Conservation (phyloP, 192 early-diverging fungal species). For the Mortierella antarctica region DNA sequence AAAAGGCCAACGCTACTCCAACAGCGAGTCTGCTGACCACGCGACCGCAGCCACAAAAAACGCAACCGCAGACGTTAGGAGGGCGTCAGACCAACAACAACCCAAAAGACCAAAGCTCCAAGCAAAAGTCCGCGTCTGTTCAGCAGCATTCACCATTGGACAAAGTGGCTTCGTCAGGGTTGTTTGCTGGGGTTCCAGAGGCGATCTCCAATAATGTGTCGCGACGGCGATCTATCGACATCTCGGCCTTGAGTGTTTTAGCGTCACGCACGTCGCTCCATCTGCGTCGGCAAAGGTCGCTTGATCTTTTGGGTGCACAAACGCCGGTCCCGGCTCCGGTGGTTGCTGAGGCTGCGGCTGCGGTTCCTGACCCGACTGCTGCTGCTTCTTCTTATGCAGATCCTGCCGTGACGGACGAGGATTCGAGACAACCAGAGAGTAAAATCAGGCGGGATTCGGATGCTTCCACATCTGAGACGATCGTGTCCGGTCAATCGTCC, state of each 20-base stretch:
- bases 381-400: no score
- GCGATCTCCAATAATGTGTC: not conserved
- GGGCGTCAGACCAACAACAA: no score
- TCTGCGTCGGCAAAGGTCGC: constrained; percentile 4
- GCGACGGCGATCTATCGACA: constrained; percentile 11
- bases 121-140: not conserved
- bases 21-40: no score
- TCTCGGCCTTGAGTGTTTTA: not conserved
- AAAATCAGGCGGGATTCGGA: constrained; percentile 34
- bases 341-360: no score
- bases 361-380: no score
- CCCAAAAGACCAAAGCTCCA: no score
- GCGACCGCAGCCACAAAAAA: no score
- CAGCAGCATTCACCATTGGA: not conserved
- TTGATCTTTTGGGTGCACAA: constrained; percentile 13
- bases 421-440: not conserved
- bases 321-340: no score
- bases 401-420: not conserved
- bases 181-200: not conserved
- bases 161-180: not conserved
- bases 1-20: no score
- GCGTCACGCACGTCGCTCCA: not conserved
- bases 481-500: constrained; percentile 31
- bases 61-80: no score
- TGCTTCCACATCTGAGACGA: constrained; percentile 35